Base-by-base conservation (phyloP, 768 basidiomycete genomes). In the Tylopilus felleus region DNA sequence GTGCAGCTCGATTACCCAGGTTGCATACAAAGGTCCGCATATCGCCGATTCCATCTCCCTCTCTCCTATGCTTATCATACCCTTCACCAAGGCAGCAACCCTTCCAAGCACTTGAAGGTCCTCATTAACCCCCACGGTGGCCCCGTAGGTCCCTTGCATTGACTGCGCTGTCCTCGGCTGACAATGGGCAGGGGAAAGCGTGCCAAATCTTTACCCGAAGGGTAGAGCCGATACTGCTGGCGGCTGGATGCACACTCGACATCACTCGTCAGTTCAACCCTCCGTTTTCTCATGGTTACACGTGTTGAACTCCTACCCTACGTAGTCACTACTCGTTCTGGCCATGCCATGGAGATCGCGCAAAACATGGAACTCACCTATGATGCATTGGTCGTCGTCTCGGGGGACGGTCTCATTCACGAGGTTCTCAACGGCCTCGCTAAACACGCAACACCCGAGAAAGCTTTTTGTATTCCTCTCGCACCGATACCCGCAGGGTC, bases 381-480 rank as follows among this genome's bases (percentile, higher is more conserved):
- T 57, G 91, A 93, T 58, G 89, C 84, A 0, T 66, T 95, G 39
- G 78, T 90, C 35, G 71, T 83, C 28, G 78, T 94, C 22, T 93
- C 90, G 0, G 93, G 93, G 0, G 93, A 95, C 61, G 93, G 93
- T 8, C 75, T 91, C 33, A 65, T 92, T 16, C 88, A 93, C 63
- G 93, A 95, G 71, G 77, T 91, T 22, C 61, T 93, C 65, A 95
- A 95, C 63, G 93, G 92, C 3, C 82, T 93, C 52, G 83, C 87
- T 3, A 73, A 83, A 49, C 86, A 88, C 53, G 69, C 73, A 27
- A 74, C 84, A 35, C 81, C 86, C 2, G 66, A 73, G 33, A 75
- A 74, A 44, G 91, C 88, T 0, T 80, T 93, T 52, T 66, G 65
- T 42, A 82, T 83, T 28, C 90, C 93, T 2, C 71, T 95, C 23